Evolutionary conservation across 2,329 filamentous ascomycete species (phyloP), one percentile per base, ranked within the genome.

Genomic region (Hypoxylon sp.): DNA sequence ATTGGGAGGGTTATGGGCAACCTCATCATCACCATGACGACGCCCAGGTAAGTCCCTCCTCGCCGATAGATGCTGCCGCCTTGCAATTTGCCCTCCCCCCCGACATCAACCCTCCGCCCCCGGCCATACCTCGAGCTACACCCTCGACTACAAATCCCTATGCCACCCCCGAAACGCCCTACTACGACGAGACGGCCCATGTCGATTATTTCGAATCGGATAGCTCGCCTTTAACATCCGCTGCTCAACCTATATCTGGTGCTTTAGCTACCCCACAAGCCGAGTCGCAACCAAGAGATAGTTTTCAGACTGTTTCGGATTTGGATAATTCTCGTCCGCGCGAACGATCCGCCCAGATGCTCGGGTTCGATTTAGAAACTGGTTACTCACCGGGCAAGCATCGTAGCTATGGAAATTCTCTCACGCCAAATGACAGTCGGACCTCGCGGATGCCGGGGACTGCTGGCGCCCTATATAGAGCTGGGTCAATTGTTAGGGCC

Each of bases 401-500:
- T 67, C 82, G 83, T 67, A 88, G 86, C 71, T 87, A 89, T 76
- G 87, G 90, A 59, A 82, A 81, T 75, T 87, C 81, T 72, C 83
- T 87, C 61, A 81, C 80, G 28, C 87, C 88, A 5, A 82, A 80
- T 19, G 84, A 84, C 23, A 79, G 81, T 65, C 83, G 84, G 57
- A 82, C 86, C 48, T 91, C 91, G 46, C 83, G 90, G 41, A 89
- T 90, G 1, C 83, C 87, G 1, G 90, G 90, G 17, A 85, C 87
- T 7, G 85, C 88, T 10, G 87, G 87, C 25, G 90, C 91, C 17
- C 79, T 94, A 57, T 87, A 86, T 23, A 85, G 89, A 72, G 91
- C 92, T 67, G 88, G 91, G 48, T 93, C 91, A 7, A 93, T 94
- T 73, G 88, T 94, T 80, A 88, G 91, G 71, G 89, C 89, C 68